Evolutionary conservation across 1,139 yeast genomes (phyloP).

Genomic region (Suhomyces anneliseae): DNA sequence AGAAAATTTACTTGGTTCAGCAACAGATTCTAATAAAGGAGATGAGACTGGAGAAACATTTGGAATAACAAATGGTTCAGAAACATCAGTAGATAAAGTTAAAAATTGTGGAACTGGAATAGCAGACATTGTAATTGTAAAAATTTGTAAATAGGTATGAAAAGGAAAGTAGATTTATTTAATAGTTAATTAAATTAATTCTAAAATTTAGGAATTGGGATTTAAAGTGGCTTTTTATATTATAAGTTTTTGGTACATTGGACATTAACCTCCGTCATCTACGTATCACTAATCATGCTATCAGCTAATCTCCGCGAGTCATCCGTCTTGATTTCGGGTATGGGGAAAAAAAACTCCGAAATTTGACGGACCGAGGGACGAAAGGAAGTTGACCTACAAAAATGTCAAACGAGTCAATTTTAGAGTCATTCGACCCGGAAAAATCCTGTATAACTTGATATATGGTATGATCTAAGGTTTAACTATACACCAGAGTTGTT

Average conservation of each 20-base stretch:
- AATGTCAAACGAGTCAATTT: neutral
- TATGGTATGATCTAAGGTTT: too few relatives aligned
- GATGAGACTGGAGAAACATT: constrained; percentile 59
- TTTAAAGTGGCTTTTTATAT: constrained; percentile 1
- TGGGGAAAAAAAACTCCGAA: constrained; percentile 10
- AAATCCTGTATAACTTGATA: neutral
- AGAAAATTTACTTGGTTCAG: constrained; percentile 10
- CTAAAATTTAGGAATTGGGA: neutral
- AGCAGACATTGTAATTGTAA: constrained; percentile 6
- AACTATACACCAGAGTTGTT: too few relatives aligned
- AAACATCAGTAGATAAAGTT: constrained; percentile 54
- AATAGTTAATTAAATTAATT: neutral
- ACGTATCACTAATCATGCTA: neutral
- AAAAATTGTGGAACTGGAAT: constrained; percentile 32
- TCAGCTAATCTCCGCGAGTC: constrained; percentile 8
- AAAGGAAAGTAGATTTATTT: too few relatives aligned
- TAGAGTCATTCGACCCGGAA: neutral
- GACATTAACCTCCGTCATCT: constrained; percentile 4
- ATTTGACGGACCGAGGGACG: constrained; percentile 7
- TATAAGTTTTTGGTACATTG: neutral
- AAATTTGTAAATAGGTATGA: too few relatives aligned
- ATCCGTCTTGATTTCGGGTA: constrained; percentile 6
- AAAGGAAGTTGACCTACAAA: neutral
- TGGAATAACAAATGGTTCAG: constrained; percentile 65
- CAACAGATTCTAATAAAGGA: constrained; percentile 27